Evolutionary conservation across 768 basidiomycete genomes (phyloP).

Genomic region (Suillus fuscotomentosus): DNA sequence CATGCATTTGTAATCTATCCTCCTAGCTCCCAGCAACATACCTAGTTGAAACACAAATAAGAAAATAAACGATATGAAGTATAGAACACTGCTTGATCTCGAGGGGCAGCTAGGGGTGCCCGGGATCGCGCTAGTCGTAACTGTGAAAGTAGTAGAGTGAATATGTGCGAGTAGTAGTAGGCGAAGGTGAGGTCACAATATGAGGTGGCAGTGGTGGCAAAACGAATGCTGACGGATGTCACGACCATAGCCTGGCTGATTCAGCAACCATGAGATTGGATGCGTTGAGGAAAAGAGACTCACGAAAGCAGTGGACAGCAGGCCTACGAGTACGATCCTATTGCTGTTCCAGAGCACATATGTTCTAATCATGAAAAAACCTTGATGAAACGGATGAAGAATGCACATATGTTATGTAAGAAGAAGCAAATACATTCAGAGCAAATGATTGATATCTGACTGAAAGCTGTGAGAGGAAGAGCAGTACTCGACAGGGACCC

Average conservation of each 20-base stretch:
- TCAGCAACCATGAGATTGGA: neutral
- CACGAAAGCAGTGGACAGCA: neutral
- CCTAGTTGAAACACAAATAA: neutral
- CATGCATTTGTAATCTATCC: neutral
- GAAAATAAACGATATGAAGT: neutral
- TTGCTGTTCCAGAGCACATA: neutral
- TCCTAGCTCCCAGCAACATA: neutral
- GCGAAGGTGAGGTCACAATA: too few species aligned
- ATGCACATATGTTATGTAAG: neutral
- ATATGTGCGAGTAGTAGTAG: neutral
- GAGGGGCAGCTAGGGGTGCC: neutral
- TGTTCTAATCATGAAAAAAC: neutral
- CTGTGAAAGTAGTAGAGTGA: neutral
- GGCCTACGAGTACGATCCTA: neutral
- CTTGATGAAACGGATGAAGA: neutral
- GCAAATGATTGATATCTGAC: neutral
- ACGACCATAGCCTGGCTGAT: neutral
- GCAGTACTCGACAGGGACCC: neutral
- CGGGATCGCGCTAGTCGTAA: neutral
- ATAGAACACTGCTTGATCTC: neutral
- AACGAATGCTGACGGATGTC: neutral
- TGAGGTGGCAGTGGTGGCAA: too few species aligned
- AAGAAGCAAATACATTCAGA: neutral
- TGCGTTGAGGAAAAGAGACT: neutral
- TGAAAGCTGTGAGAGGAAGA: neutral